These are phyloP conservation scores for Macaranga tanarius DNA, from an alignment of 441 rosid genomes.

Conservation along the genomic window DNA sequence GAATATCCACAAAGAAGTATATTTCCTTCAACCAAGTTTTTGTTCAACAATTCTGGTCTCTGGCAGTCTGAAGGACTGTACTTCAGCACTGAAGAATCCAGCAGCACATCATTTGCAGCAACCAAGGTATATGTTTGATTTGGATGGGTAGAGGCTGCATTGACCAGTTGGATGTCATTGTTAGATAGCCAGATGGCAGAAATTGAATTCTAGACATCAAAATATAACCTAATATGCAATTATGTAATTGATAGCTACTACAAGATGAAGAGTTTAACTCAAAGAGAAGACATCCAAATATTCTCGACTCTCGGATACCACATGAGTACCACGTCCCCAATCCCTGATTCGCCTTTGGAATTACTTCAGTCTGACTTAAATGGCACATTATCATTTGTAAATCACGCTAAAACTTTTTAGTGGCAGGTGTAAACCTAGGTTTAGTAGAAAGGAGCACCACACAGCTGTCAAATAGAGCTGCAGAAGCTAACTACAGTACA, in stretches of 20 bases:
- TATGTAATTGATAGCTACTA: background rate
- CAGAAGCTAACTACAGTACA: background rate
- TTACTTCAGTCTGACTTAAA: too few species aligned
- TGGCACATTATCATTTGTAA: too few species aligned
- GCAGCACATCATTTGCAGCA: conserved; percentile 90
- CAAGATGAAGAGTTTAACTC: background rate
- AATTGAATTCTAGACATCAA: conserved; percentile 11
- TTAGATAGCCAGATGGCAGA: conserved; percentile 15
- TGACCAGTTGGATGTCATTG: conserved; percentile 24
- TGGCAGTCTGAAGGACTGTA: conserved; percentile 95
- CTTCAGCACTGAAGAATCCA: conserved; percentile 70
- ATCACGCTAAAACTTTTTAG: background rate
- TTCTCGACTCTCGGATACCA: too few species aligned
- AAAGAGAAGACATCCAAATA: background rate
- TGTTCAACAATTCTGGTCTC: conserved; percentile 85
- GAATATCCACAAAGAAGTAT: conserved; percentile 97
- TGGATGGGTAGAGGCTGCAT: conserved; percentile 81
- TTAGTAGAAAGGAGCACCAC: background rate
- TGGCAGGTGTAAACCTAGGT: background rate
- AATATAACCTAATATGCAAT: background rate
- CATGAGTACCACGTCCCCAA: too few species aligned
- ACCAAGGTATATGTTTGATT: conserved; percentile 79
- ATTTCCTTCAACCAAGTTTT: conserved; percentile 77
- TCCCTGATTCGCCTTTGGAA: too few species aligned
- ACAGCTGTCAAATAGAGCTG: background rate